Evolutionary conservation across 139 green algal genomes (phyloP), one percentile per base, ranked within the genome.

Genomic region (Volvox reticuliferus): DNA sequence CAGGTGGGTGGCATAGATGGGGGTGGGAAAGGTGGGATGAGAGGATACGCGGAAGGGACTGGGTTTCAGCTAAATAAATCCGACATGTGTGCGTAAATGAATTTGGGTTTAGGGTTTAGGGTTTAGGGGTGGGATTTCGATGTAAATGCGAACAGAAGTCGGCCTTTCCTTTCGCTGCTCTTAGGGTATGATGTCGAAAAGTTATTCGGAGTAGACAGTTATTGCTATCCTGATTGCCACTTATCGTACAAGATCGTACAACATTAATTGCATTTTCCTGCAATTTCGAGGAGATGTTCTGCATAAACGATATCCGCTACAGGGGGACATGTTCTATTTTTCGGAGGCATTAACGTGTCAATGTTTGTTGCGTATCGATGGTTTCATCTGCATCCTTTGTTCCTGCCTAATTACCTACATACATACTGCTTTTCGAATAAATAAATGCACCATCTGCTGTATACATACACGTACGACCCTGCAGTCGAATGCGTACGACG

Each of bases 401-500:
- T 35, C 24, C 33, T 24, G 76, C 18, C 3, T 82, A 32, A 32
- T 5, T 82, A 21, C 24, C 21, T 73, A 28, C 24, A 26, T 73
- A 73, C 19, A 28, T 73, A 73, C 12, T 17, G 62, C 62, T 24
- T 19, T 19, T 69, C 62, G 21, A 2, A 2, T 28, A 12, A 73
- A 73, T 12, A 14, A 55, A 55, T 55, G 5, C 44, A 9, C 9
- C 5, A 55, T 55, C 5, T 55, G 44, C 44, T 9, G 44, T 55
- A 55, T 55, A 55, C 5, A 55, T 55, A 9, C 44, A 55, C n/a
- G n/a, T n/a, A n/a, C 44, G 44, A 9, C 44, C 44, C 9, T 55
- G 76, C 65, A 69, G 86, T 76, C 71, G 21, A 90, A 90, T 69
- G 55, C 50, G 44, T 81, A 83, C 73, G 69, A 83, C 73, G 86